A percentile compares a stretch with the other conserved stretches of the same genome.
phyloP scores from a whole-genome alignment of 2,329 filamentous ascomycete species.

The Capronia americana region DNA sequence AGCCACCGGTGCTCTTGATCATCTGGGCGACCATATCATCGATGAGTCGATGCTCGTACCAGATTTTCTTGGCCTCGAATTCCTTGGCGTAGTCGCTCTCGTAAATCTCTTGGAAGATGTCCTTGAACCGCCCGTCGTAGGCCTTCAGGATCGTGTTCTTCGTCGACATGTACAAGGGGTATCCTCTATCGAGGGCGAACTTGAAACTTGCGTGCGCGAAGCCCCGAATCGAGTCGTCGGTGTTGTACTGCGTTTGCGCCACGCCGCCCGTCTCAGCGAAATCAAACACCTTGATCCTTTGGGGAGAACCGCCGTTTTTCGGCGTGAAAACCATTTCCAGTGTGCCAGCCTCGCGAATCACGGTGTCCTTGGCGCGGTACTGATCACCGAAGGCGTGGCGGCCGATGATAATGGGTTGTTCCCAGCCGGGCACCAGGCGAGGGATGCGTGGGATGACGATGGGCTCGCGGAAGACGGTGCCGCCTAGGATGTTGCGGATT shows the following conservation, averaged over 20 bases:
- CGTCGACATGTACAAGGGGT: conserved; percentile 99
- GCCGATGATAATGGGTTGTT: conserved; percentile 98
- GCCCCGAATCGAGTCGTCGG: conserved; percentile 89
- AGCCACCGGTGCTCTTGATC: conserved; percentile 97
- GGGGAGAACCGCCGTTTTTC: conserved; percentile 70
- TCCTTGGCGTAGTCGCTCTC: conserved; percentile 83
- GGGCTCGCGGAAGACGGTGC: conserved; percentile 98
- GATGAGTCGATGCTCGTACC: conserved; percentile 99
- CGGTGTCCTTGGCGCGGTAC: conserved; percentile 93
- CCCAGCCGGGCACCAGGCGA: conserved; percentile 94
- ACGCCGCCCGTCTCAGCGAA: conserved; percentile 87
- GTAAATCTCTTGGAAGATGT: conserved; percentile 98
- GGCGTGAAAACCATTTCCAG: conserved; percentile 96
- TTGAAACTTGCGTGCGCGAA: conserved; percentile 98
- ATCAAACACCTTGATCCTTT: conserved; percentile 88
- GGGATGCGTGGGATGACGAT: conserved; percentile 95
- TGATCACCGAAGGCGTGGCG: conserved; percentile 98
- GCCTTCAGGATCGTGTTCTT: conserved; percentile 99
- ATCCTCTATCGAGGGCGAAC: conserved; percentile 82
- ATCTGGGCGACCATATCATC: conserved; percentile 99
- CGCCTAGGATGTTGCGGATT: conserved; percentile 74
- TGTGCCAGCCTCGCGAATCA: conserved; percentile 82
- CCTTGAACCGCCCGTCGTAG: conserved; percentile 98
- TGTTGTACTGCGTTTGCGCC: conserved; percentile 97
- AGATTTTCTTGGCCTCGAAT: conserved; percentile 91